phyloP scores from a whole-genome alignment of 2,329 filamentous ascomycete species.

The Emmonsiellopsis sp. region DNA sequence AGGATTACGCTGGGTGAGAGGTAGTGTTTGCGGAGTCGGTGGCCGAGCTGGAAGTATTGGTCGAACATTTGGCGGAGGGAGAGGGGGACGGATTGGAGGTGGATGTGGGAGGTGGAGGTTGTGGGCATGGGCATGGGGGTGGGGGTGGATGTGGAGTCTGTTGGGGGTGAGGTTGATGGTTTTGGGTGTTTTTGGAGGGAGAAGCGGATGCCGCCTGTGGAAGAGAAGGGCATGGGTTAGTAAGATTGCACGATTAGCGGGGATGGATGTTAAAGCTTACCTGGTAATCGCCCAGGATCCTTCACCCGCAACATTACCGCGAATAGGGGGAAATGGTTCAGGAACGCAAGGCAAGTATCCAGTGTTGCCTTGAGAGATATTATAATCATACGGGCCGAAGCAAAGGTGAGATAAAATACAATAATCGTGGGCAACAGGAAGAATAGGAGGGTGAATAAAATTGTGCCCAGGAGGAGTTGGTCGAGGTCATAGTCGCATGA shows the following conservation, averaged over 20 bases:
- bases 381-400: constrained; percentile 86
- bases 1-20: constrained; percentile 80
- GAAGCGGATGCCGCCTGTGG: constrained; percentile 71
- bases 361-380: constrained; percentile 86
- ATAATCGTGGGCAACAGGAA: constrained; percentile 91
- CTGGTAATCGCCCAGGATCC: constrained; percentile 80
- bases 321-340: constrained; percentile 97
- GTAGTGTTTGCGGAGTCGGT: constrained; percentile 91
- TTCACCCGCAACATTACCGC: constrained; percentile 93
- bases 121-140: constrained; percentile 43
- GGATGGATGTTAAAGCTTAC: constrained; percentile 34
- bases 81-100: constrained; percentile 83
- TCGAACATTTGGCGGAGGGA: constrained; percentile 91
- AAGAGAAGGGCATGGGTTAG: constrained; percentile 3
- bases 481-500: constrained; percentile 98
- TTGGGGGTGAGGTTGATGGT: constrained; percentile 15
- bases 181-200: constrained; percentile 69
- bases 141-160: constrained; percentile 32
- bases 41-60: constrained; percentile 91
- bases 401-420: constrained; percentile 96
- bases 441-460: constrained; percentile 89
- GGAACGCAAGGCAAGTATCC: constrained; percentile 82
- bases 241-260: constrained; percentile 13
- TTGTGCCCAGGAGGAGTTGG: constrained; percentile 90
- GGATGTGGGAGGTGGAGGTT: constrained; percentile 69